phyloP scores from a whole-genome alignment of 306 rosid species.

The Hippophae rhamnoides region DNA sequence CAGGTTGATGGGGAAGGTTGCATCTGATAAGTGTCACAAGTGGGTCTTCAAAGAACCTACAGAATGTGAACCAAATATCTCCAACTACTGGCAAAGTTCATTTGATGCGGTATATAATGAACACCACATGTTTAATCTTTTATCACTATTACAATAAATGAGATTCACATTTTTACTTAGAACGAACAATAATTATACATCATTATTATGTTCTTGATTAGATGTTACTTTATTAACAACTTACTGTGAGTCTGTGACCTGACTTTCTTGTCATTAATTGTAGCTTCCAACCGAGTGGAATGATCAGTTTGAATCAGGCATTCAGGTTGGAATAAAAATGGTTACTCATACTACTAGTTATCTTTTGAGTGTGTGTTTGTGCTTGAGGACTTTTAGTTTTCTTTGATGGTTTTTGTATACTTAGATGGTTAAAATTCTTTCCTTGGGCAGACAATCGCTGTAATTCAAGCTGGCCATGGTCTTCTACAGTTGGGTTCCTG shows the following conservation, averaged over 20 bases:
- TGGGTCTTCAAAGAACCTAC: conserved; percentile 99
- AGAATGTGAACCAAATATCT: conserved; percentile 90
- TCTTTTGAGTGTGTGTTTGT: not conserved
- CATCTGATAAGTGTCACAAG: conserved; percentile 99
- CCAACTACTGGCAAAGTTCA: conserved; percentile 99
- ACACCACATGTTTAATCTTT: not conserved
- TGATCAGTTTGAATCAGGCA: conserved; percentile 96
- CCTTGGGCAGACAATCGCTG: conserved; percentile 83
- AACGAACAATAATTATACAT: no score
- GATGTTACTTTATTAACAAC: conserved; percentile 19
- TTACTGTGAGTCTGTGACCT: conserved; percentile 19
- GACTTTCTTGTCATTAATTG: conserved; percentile 37
- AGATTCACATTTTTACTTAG: not conserved
- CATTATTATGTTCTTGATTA: conserved; percentile 14
- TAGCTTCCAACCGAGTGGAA: conserved; percentile 99
- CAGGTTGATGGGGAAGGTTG: conserved; percentile 99
- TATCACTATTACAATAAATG: not conserved
- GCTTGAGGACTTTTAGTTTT: conserved; percentile 1
- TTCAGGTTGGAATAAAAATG: conserved; percentile 64
- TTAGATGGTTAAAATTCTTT: not conserved
- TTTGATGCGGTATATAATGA: conserved; percentile 81
- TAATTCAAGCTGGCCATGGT: conserved; percentile 99
- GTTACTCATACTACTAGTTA: not conserved
- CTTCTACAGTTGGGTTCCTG: conserved; percentile 98
- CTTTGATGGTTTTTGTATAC: not conserved